Conservation (phyloP, 2,329 filamentous ascomycete species). For the Seiridium unicorne region DNA sequence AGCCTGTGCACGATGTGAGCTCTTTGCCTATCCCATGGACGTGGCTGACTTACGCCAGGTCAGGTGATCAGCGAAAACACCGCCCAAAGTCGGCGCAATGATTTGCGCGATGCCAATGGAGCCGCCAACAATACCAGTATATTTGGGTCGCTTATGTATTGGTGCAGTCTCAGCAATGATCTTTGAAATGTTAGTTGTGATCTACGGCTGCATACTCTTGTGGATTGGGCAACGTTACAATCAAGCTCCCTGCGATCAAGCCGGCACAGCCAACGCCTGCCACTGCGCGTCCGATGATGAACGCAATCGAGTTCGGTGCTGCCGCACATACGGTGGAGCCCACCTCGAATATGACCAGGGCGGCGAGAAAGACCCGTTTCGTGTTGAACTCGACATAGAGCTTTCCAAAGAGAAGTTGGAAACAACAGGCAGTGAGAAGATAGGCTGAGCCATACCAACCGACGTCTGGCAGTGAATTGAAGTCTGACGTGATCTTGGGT, state of each 20-base stretch:
- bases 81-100: slow-evolving; percentile 16
- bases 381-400: slow-evolving; percentile 33
- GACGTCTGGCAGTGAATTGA: slow-evolving; percentile 23
- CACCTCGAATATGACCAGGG: slow-evolving; percentile 32
- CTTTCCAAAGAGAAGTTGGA: slow-evolving; percentile 28
- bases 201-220: too few species aligned
- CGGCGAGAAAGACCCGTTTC: slow-evolving; percentile 26
- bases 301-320: slow-evolving; percentile 11
- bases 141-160: slow-evolving; percentile 11
- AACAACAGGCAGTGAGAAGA: slow-evolving; percentile 11
- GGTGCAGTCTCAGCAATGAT: slow-evolving; percentile 3
- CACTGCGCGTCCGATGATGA: slow-evolving; percentile 18
- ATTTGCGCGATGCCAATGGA: slow-evolving; percentile 36
- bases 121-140: slow-evolving; percentile 28
- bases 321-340: slow-evolving; percentile 30
- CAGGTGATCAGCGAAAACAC: slow-evolving; percentile 11
- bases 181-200: too few species aligned
- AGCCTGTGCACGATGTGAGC: too few species aligned
- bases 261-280: slow-evolving; percentile 30
- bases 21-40: too few species aligned
- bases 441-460: slow-evolving; percentile 27
- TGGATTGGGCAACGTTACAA: slow-evolving; percentile 30
- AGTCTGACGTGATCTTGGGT: slow-evolving; percentile 25
- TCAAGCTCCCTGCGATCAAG: slow-evolving; percentile 30
- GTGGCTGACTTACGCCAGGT: too few species aligned